Evolutionary conservation across 2,329 filamentous ascomycete genomes (phyloP).

Genomic region (Graphilbum ipis-grandicollis): DNA sequence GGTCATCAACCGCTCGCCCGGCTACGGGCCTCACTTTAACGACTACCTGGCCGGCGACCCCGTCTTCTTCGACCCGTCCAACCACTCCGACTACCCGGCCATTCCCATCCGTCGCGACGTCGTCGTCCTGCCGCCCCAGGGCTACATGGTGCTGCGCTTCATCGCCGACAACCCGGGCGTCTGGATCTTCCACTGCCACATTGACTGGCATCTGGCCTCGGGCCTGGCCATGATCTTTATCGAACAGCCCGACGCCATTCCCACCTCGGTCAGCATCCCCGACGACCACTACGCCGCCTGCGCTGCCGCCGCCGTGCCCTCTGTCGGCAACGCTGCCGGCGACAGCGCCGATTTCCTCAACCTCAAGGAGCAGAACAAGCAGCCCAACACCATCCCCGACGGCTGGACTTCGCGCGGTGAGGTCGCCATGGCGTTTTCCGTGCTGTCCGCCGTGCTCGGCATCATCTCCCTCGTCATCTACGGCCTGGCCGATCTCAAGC

Average conservation of each 20-base stretch:
- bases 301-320: constrained; percentile 13
- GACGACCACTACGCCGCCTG: constrained; percentile 40
- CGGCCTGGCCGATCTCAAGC: constrained; percentile 24
- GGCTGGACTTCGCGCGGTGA: constrained; percentile 49
- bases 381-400: constrained; percentile 7
- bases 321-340: constrained; percentile 14
- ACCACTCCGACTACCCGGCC: constrained; percentile 23
- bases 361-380: constrained; percentile 11
- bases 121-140: constrained; percentile 43
- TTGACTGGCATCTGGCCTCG: constrained; percentile 57
- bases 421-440: constrained; percentile 58
- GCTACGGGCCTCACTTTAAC: constrained; percentile 39
- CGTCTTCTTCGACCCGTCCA: constrained; percentile 7
- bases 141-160: constrained; percentile 54
- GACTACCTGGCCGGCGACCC: constrained; percentile 23
- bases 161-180: constrained; percentile 47
- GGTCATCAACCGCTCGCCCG: constrained; percentile 39
- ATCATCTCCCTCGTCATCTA: constrained; percentile 52
- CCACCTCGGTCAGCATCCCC: constrained; percentile 43
- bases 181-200: constrained; percentile 58
- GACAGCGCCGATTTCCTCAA: constrained; percentile 11
- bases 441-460: constrained; percentile 49
- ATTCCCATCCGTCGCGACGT: constrained; percentile 54
- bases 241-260: constrained; percentile 45
- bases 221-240: constrained; percentile 50